Evolutionary conservation across 1,139 yeast genomes (phyloP).

Genomic region (Pichia sp.): DNA sequence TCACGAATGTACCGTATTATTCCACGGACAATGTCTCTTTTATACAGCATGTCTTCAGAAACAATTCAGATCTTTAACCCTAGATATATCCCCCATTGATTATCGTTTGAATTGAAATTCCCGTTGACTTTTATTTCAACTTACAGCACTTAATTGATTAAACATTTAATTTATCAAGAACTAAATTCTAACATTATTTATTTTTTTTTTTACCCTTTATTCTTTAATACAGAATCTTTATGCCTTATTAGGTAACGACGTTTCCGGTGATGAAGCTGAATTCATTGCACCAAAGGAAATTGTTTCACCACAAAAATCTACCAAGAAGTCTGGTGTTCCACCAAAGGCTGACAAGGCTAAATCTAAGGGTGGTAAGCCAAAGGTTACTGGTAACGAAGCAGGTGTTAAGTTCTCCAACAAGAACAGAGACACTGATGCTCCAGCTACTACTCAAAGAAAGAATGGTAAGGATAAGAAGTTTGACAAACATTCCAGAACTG

Average conservation of each 20-base stretch:
- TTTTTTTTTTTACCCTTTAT: background rate
- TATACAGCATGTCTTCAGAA: no score
- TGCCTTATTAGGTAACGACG: constrained; percentile 69
- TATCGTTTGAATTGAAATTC: no score
- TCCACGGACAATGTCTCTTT: no score
- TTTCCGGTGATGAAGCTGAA: constrained; percentile 58
- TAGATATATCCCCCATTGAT: no score
- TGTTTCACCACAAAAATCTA: constrained; percentile 76
- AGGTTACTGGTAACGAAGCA: constrained; percentile 73
- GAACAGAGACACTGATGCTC: constrained; percentile 62
- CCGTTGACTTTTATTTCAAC: no score
- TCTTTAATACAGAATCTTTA: constrained; percentile 40
- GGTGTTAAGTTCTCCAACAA: constrained; percentile 71
- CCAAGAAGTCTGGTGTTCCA: constrained; percentile 83
- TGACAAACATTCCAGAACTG: constrained; percentile 83
- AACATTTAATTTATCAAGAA: no score
- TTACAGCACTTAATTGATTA: no score
- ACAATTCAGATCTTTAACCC: no score
- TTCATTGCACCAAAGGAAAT: constrained; percentile 52
- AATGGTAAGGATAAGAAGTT: constrained; percentile 49
- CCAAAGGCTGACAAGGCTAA: constrained; percentile 74
- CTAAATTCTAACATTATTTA: constrained; percentile 6
- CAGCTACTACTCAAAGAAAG: constrained; percentile 41
- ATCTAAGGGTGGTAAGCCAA: constrained; percentile 65
- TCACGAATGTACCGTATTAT: no score